phyloP scores from a whole-genome alignment of 345 rosid genomes.

The Gossypium bickii region DNA sequence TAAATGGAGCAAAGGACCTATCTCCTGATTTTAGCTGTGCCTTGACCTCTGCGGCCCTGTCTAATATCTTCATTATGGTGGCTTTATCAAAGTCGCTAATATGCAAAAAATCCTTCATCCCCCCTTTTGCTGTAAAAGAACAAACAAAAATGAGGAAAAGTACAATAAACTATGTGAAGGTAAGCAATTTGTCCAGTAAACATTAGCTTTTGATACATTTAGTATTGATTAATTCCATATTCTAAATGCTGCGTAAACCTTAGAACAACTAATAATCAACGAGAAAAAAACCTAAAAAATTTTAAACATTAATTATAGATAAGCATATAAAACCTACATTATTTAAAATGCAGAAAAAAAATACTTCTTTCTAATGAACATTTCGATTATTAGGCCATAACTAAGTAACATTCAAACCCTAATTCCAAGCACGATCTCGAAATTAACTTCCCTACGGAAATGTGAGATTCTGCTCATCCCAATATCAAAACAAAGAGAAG shows the following conservation, averaged over 20 bases:
- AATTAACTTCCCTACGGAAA: not conserved
- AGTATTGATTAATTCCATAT: not conserved
- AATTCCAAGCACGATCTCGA: constrained; percentile 16
- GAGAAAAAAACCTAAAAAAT: not conserved
- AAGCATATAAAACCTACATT: not conserved
- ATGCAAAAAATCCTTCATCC: constrained; percentile 67
- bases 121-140: constrained; percentile 38
- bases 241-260: not conserved
- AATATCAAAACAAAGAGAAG: not conserved
- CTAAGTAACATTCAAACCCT: constrained; percentile 15
- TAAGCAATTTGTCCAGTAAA: not conserved
- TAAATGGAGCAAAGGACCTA: constrained; percentile 65
- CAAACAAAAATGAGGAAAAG: constrained; percentile 14
- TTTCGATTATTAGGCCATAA: not conserved
- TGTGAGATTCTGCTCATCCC: not conserved
- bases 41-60: constrained; percentile 76
- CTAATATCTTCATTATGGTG: constrained; percentile 55
- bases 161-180: not conserved
- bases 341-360: not conserved
- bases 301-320: not conserved
- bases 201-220: not conserved
- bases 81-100: constrained; percentile 82
- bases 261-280: not conserved
- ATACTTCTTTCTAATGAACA: not conserved
- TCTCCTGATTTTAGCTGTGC: constrained; percentile 83